Conservation (phyloP, 2,329 filamentous ascomycete species). For the Mycosphaerella sp. region DNA sequence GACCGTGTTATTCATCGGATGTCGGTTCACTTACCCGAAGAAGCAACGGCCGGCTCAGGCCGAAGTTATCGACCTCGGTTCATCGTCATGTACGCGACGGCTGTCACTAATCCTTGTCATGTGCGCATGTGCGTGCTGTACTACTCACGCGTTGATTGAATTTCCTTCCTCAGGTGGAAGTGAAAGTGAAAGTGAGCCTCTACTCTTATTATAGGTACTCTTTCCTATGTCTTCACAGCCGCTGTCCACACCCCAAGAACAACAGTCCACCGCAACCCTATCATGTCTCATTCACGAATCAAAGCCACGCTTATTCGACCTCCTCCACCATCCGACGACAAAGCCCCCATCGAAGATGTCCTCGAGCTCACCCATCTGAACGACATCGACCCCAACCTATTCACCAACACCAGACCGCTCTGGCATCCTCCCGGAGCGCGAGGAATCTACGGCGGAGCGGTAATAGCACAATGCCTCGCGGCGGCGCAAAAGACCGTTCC, state of each 20-base stretch:
- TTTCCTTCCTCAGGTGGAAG: too few relatives aligned
- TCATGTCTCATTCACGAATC: conserved; percentile 11
- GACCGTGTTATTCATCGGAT: background rate
- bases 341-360: conserved; percentile 80
- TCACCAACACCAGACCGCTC: conserved; percentile 84
- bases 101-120: conserved; percentile 1
- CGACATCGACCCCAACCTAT: conserved; percentile 76
- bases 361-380: conserved; percentile 76
- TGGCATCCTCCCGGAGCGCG: conserved; percentile 91
- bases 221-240: background rate
- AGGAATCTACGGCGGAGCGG: conserved; percentile 88
- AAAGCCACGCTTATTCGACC: conserved; percentile 58
- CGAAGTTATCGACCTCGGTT: conserved; percentile 3
- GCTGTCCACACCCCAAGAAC: background rate
- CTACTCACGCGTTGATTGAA: background rate
- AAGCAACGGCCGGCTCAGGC: background rate
- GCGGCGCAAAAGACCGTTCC: conserved; percentile 86
- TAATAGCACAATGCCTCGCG: conserved; percentile 85
- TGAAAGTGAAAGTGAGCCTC: background rate
- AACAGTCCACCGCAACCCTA: background rate
- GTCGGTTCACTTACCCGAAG: background rate
- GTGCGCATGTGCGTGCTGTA: conserved; percentile 2
- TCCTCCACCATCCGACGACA: conserved; percentile 63
- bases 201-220: background rate
- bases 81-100: background rate